Conservation (phyloP, 2,329 filamentous ascomycete genomes). For the Celoporthe dispersa region DNA sequence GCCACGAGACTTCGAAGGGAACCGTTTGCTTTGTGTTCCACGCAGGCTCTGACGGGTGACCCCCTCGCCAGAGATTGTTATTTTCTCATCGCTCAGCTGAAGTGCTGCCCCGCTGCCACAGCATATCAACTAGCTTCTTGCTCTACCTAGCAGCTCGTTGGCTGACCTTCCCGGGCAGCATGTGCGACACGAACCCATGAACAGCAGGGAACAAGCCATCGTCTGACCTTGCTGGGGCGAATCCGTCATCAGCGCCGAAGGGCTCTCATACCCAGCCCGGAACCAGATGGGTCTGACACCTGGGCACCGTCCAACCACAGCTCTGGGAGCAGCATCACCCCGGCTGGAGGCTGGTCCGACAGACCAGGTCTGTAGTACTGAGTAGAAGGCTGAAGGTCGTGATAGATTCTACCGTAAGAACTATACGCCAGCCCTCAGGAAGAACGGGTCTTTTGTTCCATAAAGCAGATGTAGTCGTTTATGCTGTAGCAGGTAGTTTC, state of each 20-base stretch:
- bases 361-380: conserved; percentile 40
- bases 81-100: conserved; percentile 10
- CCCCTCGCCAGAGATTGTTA: background rate
- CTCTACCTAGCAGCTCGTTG: conserved; percentile 1
- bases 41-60: background rate
- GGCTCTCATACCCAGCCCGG: too few species aligned
- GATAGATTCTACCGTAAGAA: background rate
- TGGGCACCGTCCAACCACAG: background rate
- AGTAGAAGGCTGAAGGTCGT: background rate
- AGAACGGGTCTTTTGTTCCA: background rate
- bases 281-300: too few species aligned
- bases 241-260: background rate
- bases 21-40: conserved; percentile 3
- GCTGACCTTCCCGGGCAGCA: background rate
- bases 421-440: background rate
- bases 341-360: background rate
- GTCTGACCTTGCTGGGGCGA: background rate
- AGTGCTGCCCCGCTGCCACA: conserved; percentile 8
- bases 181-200: background rate
- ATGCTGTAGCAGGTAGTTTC: conserved; percentile 12
- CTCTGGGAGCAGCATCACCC: conserved; percentile 8
- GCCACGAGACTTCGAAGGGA: conserved; percentile 6
- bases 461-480: background rate
- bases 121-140: background rate
- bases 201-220: background rate